Evolutionary conservation across 495 filamentous ascomycete species (phyloP), one percentile per base, ranked within the genome.

Genomic region (Massariosphaeria phaeospora): DNA sequence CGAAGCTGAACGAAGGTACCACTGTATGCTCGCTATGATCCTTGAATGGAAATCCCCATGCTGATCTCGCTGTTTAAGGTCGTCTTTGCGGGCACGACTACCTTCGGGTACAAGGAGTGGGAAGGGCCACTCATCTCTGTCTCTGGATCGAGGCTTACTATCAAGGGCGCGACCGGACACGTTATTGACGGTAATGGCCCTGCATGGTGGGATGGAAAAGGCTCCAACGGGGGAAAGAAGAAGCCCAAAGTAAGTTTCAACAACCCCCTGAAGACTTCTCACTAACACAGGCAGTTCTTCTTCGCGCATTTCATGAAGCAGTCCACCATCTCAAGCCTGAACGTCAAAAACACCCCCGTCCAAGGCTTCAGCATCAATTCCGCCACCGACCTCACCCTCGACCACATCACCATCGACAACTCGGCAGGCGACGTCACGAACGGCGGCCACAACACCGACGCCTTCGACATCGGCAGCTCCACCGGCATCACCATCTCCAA

Each of bases 361-460:
- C 84, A 86, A 53, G 73, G 67, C 20, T 77, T 86, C 65, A 76
- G 72, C 52, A 77, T 86, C 48, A 74, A 79, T 65, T 66, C 69
- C 6, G 65, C 69, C 1, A 67, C 70, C n/a, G 72, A 76, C 33
- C 66, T 83, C 10, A 72, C 70, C 1, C 41, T 86, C 15, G 63
- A 65, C 35, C 57, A 67, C 23, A 73, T 84, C 55, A 81, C 76
- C 3, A 76, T 85, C 55, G 78, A 85, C 49, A 81, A 85, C 71
- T 73, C 72, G 1, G 81, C 70, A 13, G 82, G 80, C 23, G 75
- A 80, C 45, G 55, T 48, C 11, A 61, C 63, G 24, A 68, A 53
- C 6, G 62, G 70, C 10, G 82, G 76, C 26, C 78, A 83, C 57
- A 86, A 85, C 70, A 85, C 83, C 8, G 83, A 85, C 62, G 83